A percentile compares a stretch with the other conserved stretches of the same genome.
Conservation (phyloP, 495 filamentous ascomycete genomes). For the Viridothelium virens region DNA sequence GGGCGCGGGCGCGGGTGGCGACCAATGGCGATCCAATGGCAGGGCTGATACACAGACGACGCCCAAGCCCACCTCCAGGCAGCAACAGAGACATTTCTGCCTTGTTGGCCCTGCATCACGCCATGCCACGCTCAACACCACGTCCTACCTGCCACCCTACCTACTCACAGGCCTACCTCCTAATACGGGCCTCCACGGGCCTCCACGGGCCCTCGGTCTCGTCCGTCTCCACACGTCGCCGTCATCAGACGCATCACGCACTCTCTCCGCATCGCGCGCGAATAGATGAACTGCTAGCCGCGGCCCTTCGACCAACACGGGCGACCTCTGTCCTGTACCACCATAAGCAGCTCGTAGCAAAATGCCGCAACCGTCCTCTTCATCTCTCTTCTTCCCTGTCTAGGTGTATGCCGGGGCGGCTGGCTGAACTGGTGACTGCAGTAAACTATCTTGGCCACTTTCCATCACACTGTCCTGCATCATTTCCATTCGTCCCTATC, state of each 20-base stretch:
- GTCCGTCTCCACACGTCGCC: not conserved
- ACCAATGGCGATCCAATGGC: not conserved
- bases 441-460: not conserved
- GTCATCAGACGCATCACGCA: not conserved
- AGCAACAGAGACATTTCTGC: constrained; percentile 3
- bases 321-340: not conserved
- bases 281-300: not conserved
- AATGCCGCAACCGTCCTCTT: constrained; percentile 2
- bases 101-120: not conserved
- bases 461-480: not conserved
- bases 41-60: not conserved
- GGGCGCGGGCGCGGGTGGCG: not conserved
- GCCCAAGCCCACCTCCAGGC: constrained; percentile 10
- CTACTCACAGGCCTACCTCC: too few relatives aligned
- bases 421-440: not conserved
- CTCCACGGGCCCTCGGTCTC: not conserved
- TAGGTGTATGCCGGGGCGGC: not conserved
- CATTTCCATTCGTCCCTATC: constrained; percentile 8
- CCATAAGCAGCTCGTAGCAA: not conserved
- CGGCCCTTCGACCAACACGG: not conserved
- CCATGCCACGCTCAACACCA: not conserved
- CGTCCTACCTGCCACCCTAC: too few relatives aligned
- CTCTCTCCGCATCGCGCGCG: constrained; percentile 3
- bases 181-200: too few relatives aligned
- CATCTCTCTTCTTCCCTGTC: not conserved